These are phyloP conservation scores for Ophiostoma fasciatum DNA, from an alignment of 2,329 filamentous ascomycete species.

Conservation along the genomic window DNA sequence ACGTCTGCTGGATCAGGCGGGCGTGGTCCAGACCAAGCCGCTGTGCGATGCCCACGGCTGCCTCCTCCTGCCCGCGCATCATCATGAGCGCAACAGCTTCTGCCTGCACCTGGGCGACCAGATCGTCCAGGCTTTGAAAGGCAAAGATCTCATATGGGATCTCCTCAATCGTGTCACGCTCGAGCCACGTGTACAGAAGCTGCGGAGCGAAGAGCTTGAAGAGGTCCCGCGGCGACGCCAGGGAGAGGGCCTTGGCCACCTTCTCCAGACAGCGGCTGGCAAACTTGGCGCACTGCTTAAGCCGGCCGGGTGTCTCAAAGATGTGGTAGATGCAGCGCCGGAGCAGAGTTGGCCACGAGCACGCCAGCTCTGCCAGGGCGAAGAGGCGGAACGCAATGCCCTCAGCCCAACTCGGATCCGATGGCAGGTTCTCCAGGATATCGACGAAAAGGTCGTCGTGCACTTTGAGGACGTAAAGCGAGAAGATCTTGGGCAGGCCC, in stretches of 20 bases:
- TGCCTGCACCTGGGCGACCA: conserved; percentile 56
- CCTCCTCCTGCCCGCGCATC: conserved; percentile 60
- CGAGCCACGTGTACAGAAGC: conserved; percentile 81
- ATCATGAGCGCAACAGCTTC: conserved; percentile 70
- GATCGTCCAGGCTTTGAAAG: conserved; percentile 51
- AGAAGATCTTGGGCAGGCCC: conserved; percentile 60
- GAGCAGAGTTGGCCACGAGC: conserved; percentile 72
- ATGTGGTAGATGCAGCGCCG: conserved; percentile 84
- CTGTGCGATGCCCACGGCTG: conserved; percentile 43
- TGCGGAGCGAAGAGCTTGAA: conserved; percentile 81
- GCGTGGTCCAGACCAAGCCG: conserved; percentile 37
- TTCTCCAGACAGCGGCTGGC: conserved; percentile 55
- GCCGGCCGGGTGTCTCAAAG: conserved; percentile 73
- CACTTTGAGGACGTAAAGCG: conserved; percentile 62
- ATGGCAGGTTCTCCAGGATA: conserved; percentile 64
- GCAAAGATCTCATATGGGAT: conserved; percentile 81
- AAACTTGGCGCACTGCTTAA: conserved; percentile 49
- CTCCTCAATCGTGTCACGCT: conserved; percentile 46
- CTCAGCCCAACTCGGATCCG: conserved; percentile 54
- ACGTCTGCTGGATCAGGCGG: conserved; percentile 50
- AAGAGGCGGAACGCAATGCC: conserved; percentile 75
- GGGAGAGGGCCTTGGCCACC: conserved; percentile 49
- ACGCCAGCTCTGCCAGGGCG: conserved; percentile 61
- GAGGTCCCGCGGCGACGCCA: conserved; percentile 53
- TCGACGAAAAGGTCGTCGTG: conserved; percentile 80